Evolutionary conservation across 2,329 filamentous ascomycete species (phyloP).

Genomic region (Uncinocarpus reesii): DNA sequence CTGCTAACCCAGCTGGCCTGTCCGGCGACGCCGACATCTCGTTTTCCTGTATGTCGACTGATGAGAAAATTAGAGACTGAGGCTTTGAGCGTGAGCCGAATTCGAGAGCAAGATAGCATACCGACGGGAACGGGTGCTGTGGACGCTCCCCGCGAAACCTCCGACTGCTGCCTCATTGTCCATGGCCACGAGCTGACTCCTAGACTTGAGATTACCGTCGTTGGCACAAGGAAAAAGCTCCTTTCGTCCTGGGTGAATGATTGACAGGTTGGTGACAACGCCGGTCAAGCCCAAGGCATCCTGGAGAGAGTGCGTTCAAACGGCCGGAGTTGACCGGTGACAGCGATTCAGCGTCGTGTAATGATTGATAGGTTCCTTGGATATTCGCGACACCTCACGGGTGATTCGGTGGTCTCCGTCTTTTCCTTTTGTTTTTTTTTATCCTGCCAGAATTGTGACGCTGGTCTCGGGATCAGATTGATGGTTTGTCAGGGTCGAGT

Average conservation of each 20-base stretch:
- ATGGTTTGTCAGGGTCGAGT: neutral
- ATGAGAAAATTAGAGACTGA: neutral
- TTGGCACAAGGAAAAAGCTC: neutral
- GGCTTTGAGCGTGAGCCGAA: neutral
- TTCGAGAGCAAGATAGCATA: conserved; percentile 6
- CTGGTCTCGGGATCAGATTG: neutral
- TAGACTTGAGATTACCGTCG: neutral
- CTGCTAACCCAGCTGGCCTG: conserved; percentile 83
- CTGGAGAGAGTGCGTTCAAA: neutral
- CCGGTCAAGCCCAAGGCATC: conserved; percentile 10
- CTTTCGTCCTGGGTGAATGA: neutral
- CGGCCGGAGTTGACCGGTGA: neutral
- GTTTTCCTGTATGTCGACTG: conserved; percentile 45
- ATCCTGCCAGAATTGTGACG: neutral
- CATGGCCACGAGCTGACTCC: conserved; percentile 6
- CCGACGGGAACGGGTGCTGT: conserved; percentile 12
- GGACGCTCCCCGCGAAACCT: conserved; percentile 10
- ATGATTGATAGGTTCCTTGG: neutral
- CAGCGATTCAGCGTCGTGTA: neutral
- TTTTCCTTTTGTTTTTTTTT: neutral
- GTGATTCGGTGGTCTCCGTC: neutral
- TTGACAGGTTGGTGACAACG: conserved; percentile 1
- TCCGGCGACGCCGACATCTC: conserved; percentile 58
- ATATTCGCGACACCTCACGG: neutral
- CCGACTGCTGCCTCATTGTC: conserved; percentile 12